These are phyloP conservation scores for Abrus precatorius DNA, from an alignment of 306 rosid species.

Conservation along the genomic window DNA sequence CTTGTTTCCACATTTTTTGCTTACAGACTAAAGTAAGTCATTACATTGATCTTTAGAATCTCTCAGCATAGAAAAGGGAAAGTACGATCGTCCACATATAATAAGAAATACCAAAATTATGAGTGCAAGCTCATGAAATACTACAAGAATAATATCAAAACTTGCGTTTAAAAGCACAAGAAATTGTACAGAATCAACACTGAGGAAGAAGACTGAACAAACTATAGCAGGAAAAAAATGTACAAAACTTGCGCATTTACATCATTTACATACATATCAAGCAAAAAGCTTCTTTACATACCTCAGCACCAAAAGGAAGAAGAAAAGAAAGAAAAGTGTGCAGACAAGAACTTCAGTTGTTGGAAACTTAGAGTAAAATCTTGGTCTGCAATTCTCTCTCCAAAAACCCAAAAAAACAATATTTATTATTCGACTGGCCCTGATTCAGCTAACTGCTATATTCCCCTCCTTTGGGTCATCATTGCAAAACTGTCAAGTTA, in stretches of 20 bases:
- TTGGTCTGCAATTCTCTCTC: neutral
- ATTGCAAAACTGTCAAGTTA: conserved; percentile 42
- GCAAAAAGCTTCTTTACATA: conserved; percentile 34
- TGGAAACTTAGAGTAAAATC: conserved; percentile 33
- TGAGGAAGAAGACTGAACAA: neutral
- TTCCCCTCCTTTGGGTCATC: conserved; percentile 28
- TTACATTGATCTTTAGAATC: neutral
- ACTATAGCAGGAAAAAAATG: neutral
- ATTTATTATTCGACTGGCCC: neutral
- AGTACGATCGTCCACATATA: neutral
- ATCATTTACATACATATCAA: conserved; percentile 30
- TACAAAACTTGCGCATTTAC: conserved; percentile 16
- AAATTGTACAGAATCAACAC: conserved; percentile 19
- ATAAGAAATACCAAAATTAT: conserved; percentile 10
- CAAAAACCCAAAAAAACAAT: conserved; percentile 17
- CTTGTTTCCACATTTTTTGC: neutral
- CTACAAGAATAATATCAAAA: conserved; percentile 4
- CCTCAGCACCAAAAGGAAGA: conserved; percentile 5
- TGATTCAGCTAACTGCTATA: conserved; percentile 20
- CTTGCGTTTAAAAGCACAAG: neutral
- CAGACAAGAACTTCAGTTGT: conserved; percentile 15
- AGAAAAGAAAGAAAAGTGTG: conserved; percentile 9
- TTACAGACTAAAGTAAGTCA: conserved; percentile 1
- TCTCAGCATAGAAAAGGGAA: conserved; percentile 11
- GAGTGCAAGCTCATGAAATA: conserved; percentile 13